Evolutionary conservation across 352 stramenopile genomes (phyloP).

Genomic region (Aphanomyces stellatus): DNA sequence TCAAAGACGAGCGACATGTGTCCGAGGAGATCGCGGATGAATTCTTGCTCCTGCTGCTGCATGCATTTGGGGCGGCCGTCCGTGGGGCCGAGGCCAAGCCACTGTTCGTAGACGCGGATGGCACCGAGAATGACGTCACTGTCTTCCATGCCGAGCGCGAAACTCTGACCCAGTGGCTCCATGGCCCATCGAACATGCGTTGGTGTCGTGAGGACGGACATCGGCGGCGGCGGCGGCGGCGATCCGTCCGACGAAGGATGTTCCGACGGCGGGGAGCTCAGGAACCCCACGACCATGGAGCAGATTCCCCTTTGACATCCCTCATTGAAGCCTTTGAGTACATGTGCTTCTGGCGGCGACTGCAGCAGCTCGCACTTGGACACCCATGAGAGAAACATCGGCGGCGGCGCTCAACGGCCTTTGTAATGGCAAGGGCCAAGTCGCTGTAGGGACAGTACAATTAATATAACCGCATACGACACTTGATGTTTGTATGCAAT

Average conservation of each 20-base stretch:
- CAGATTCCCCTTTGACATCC: slow-evolving; percentile 80
- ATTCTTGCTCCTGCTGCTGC: slow-evolving; percentile 74
- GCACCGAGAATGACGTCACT: slow-evolving; percentile 70
- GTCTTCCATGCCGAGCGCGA: slow-evolving; percentile 79
- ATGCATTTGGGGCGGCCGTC: slow-evolving; percentile 40
- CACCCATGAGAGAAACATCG: slow-evolving; percentile 83
- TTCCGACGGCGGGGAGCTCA: slow-evolving; percentile 35
- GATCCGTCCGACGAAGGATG: slow-evolving; percentile 20
- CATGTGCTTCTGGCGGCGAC: slow-evolving; percentile 50
- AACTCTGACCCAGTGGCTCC: slow-evolving; percentile 78
- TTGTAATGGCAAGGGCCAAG: too few species aligned
- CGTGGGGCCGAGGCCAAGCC: slow-evolving; percentile 44
- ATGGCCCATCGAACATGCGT: slow-evolving; percentile 81
- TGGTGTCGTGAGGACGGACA: slow-evolving; percentile 40
- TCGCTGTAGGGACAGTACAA: too few species aligned
- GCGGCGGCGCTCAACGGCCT: not conserved
- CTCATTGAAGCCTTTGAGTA: slow-evolving; percentile 84
- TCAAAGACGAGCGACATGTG: slow-evolving; percentile 86
- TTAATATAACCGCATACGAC: too few species aligned
- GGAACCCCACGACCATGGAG: slow-evolving; percentile 65
- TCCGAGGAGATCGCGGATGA: slow-evolving; percentile 79
- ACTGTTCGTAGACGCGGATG: slow-evolving; percentile 70
- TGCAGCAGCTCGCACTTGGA: slow-evolving; percentile 82
- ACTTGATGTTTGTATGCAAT: too few species aligned
- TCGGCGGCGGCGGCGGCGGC: not conserved